These are phyloP conservation scores for Blastomyces percursus DNA, from an alignment of 2,329 filamentous ascomycete species.

Conservation along the genomic window DNA sequence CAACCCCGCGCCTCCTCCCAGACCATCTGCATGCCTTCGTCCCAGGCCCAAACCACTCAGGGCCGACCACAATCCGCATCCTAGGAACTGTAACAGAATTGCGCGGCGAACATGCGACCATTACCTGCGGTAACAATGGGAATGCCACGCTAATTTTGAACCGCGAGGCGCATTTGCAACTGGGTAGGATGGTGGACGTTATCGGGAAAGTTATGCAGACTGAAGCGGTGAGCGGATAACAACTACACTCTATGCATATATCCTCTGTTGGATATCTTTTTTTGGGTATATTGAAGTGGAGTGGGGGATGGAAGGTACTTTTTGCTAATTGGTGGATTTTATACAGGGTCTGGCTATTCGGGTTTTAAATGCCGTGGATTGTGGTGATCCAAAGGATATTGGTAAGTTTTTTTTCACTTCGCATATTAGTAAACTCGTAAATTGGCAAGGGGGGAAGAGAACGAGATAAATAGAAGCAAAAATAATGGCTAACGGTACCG, in stretches of 20 bases:
- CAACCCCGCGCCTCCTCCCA: constrained; percentile 73
- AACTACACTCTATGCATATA: not conserved
- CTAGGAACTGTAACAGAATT: constrained; percentile 76
- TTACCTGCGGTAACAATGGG: constrained; percentile 61
- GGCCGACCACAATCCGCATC: constrained; percentile 62
- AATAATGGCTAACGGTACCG: not conserved
- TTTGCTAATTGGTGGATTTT: not conserved
- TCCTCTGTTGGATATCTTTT: not conserved
- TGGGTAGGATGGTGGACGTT: constrained; percentile 37
- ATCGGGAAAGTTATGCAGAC: constrained; percentile 37
- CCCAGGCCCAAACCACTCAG: constrained; percentile 27
- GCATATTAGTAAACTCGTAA: not conserved
- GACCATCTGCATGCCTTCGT: constrained; percentile 61
- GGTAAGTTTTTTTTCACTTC: constrained; percentile 21
- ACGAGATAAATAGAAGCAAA: not conserved
- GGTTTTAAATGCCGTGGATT: constrained; percentile 34
- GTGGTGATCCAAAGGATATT: constrained; percentile 31
- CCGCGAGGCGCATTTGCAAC: constrained; percentile 39
- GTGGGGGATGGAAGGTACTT: not conserved
- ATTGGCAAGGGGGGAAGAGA: not conserved
- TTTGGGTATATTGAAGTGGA: not conserved
- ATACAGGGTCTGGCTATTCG: constrained; percentile 30
- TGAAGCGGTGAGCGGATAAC: constrained; percentile 23
- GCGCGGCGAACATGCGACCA: constrained; percentile 64
- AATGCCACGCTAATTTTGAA: constrained; percentile 64